phyloP scores from a whole-genome alignment of 805 yeast species.

The Candida insectorum region DNA sequence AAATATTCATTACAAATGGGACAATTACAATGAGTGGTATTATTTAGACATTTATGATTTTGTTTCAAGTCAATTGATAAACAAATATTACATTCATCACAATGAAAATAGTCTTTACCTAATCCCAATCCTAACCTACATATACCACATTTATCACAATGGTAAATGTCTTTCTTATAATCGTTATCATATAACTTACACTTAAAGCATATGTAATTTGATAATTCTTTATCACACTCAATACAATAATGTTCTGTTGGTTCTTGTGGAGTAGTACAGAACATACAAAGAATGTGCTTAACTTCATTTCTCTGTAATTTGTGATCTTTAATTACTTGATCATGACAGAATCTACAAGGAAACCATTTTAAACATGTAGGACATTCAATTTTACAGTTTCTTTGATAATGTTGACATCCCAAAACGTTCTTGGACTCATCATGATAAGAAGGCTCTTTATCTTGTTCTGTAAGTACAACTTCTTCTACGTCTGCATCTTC shows the following conservation, averaged over 20 bases:
- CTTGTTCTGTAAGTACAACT: constrained; percentile 47
- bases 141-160: constrained; percentile 89
- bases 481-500: constrained; percentile 30
- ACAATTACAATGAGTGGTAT: constrained; percentile 86
- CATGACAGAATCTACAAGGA: constrained; percentile 85
- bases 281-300: constrained; percentile 74
- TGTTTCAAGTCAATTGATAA: constrained; percentile 73
- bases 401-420: constrained; percentile 82
- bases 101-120: constrained; percentile 87
- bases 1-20: constrained; percentile 91
- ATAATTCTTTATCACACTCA: constrained; percentile 63
- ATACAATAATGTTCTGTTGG: constrained; percentile 67
- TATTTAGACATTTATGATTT: constrained; percentile 79
- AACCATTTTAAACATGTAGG: constrained; percentile 71
- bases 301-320: constrained; percentile 56
- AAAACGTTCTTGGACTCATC: constrained; percentile 40
- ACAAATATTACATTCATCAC: constrained; percentile 86
- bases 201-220: constrained; percentile 70
- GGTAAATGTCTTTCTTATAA: constrained; percentile 75
- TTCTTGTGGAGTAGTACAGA: constrained; percentile 69
- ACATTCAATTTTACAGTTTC: constrained; percentile 83
- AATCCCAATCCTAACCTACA: constrained; percentile 87
- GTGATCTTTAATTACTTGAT: constrained; percentile 54
- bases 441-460: constrained; percentile 47
- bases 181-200: constrained; percentile 87